Conservation (phyloP, 2,329 filamentous ascomycete species). For the Fusarium foetens region DNA sequence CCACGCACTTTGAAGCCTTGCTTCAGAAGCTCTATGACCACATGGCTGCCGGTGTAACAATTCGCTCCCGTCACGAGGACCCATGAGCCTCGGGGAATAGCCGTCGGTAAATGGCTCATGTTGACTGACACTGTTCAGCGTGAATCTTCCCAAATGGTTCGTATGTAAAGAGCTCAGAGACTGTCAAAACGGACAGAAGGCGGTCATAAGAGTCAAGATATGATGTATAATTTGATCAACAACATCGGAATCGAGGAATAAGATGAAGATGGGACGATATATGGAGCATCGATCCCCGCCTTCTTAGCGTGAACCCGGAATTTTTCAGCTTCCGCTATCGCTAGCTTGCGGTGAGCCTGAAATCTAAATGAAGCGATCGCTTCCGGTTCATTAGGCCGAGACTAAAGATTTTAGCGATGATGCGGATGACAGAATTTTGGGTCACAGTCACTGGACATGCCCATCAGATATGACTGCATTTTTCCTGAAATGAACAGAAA, state of each 20-base stretch:
- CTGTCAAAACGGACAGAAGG: fast-evolving
- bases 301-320: background rate
- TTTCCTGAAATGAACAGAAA: no score
- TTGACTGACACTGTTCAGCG: fast-evolving
- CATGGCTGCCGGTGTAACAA: constrained; percentile 35
- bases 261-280: constrained; percentile 3
- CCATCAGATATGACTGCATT: no score
- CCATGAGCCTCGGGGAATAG: constrained; percentile 36
- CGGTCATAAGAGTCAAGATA: background rate
- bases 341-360: constrained; percentile 22
- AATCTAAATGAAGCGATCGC: constrained; percentile 5
- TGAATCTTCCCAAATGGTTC: fast-evolving
- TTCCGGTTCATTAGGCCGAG: background rate
- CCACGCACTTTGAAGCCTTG: constrained; percentile 38
- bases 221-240: background rate
- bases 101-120: constrained; percentile 19
- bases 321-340: constrained; percentile 1
- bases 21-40: constrained; percentile 33
- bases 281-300: background rate
- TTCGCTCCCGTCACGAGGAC: constrained; percentile 38
- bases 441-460: no score
- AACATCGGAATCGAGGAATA: background rate
- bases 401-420: constrained; percentile 2
- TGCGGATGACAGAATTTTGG: background rate
- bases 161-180: no score